Evolutionary conservation across 2,329 filamentous ascomycete genomes (phyloP).

Genomic region (Plenodomus tracheiphilus): DNA sequence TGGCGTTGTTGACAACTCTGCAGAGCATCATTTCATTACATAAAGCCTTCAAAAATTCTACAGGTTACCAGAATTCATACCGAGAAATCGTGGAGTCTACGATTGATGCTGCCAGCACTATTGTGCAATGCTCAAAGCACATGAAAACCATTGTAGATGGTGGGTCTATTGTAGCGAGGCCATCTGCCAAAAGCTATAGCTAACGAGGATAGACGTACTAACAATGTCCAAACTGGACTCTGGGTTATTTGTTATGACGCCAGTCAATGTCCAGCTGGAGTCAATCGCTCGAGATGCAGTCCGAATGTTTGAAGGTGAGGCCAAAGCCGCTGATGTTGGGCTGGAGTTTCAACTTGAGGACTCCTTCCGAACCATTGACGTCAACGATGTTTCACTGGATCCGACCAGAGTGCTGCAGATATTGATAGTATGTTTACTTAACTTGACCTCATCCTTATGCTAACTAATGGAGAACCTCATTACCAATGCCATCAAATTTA

Average conservation of each 20-base stretch:
- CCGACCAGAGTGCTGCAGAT: constrained; percentile 49
- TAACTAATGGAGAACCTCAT: constrained; percentile 31
- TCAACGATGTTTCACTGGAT: constrained; percentile 48
- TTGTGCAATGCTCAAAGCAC: constrained; percentile 50
- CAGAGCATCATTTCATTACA: constrained; percentile 22
- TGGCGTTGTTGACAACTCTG: background rate
- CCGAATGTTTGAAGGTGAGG: constrained; percentile 46
- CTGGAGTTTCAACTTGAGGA: constrained; percentile 38
- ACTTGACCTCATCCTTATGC: too few species aligned
- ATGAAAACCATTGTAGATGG: constrained; percentile 53
- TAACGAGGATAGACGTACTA: constrained; percentile 39
- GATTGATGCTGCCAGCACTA: constrained; percentile 47
- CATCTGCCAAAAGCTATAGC: too few species aligned
- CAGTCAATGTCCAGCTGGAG: constrained; percentile 43
- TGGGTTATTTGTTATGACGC: constrained; percentile 46
- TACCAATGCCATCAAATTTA: constrained; percentile 53
- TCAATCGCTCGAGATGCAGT: constrained; percentile 39
- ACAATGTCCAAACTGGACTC: constrained; percentile 52
- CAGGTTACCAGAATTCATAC: constrained; percentile 12
- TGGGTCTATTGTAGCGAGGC: too few species aligned
- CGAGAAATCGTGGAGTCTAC: constrained; percentile 20
- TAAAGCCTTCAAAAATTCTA: constrained; percentile 5
- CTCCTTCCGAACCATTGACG: constrained; percentile 37
- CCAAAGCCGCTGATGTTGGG: constrained; percentile 32
- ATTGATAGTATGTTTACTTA: constrained; percentile 8